phyloP scores from a whole-genome alignment of 73 alveolate species.

The Effrenium voratum region DNA sequence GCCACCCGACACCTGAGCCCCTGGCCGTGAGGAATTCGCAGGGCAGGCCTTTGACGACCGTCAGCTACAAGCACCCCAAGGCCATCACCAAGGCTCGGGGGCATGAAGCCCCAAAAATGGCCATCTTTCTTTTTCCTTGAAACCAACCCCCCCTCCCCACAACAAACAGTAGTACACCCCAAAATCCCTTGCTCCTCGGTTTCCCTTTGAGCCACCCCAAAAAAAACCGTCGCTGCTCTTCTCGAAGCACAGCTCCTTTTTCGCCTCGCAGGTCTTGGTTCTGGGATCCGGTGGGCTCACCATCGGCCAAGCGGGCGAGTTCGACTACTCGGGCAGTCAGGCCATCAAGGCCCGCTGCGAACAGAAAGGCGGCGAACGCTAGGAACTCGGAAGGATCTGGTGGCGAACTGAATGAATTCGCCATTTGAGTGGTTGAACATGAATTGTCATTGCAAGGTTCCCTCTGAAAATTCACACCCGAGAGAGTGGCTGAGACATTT shows the following conservation, averaged over 20 bases:
- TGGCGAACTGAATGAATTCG: too few species aligned
- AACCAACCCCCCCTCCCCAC: too few species aligned
- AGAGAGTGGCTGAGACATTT: too few species aligned
- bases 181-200: background rate
- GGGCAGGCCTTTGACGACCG: background rate
- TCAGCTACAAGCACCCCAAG: conserved; percentile 39
- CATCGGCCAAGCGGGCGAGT: conserved; percentile 94
- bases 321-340: conserved; percentile 93
- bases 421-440: too few species aligned
- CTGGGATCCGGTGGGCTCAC: conserved; percentile 94
- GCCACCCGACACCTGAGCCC: too few species aligned
- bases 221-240: background rate
- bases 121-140: too few species aligned
- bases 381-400: too few species aligned
- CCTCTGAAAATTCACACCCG: too few species aligned
- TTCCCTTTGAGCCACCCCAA: background rate
- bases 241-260: background rate
- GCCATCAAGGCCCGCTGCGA: conserved; percentile 71
- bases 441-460: too few species aligned
- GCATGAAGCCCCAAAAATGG: too few species aligned
- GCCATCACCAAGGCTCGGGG: conserved; percentile 27
- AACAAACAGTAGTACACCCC: too few species aligned
- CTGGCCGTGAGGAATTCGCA: conserved; percentile 10
- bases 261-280: conserved; percentile 57
- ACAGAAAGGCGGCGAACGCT: too few species aligned